A percentile compares a stretch with the other conserved stretches of the same genome.
Evolutionary conservation across 441 rosid genomes (phyloP).

Genomic region (Melastoma candidum): DNA sequence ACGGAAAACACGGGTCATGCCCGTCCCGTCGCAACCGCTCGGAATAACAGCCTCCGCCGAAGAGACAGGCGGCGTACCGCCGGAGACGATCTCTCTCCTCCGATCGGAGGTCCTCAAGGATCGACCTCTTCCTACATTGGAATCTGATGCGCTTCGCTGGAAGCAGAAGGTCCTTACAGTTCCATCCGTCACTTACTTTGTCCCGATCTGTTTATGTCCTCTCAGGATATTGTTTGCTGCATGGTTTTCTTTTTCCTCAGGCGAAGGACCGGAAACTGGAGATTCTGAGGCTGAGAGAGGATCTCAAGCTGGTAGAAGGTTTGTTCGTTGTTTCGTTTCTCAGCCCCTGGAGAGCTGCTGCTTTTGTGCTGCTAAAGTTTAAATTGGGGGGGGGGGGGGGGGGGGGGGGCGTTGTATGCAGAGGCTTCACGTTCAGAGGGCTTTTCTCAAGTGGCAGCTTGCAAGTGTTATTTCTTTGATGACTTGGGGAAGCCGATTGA

Average conservation of each 20-base stretch:
- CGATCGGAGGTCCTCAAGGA: conserved; percentile 50
- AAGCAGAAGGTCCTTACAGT: conserved; percentile 51
- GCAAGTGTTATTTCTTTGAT: conserved; percentile 84
- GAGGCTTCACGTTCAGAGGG: conserved; percentile 49
- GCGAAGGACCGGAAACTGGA: conserved; percentile 76
- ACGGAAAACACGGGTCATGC: too few relatives aligned
- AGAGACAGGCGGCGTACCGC: too few relatives aligned
- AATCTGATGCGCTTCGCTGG: conserved; percentile 58
- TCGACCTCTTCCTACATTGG: conserved; percentile 14
- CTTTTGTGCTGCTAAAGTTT: not conserved
- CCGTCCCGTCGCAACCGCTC: too few relatives aligned
- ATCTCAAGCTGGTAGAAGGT: conserved; percentile 80
- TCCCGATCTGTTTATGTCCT: not conserved
- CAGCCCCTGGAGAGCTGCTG: not conserved
- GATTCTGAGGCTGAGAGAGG: conserved; percentile 51
- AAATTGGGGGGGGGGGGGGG: not conserved
- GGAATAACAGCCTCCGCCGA: too few relatives aligned
- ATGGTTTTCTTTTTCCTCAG: conserved; percentile 26
- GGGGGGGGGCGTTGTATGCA: conserved; percentile 11
- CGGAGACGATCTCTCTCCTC: conserved; percentile 37
- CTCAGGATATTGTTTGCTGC: conserved; percentile 2
- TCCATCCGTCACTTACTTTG: not conserved
- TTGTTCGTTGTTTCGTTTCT: not conserved
- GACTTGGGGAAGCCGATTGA: conserved; percentile 49
- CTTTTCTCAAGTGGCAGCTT: conserved; percentile 48